phyloP scores from a whole-genome alignment of 441 rosid species.

The Pelargonium citronellum region DNA sequence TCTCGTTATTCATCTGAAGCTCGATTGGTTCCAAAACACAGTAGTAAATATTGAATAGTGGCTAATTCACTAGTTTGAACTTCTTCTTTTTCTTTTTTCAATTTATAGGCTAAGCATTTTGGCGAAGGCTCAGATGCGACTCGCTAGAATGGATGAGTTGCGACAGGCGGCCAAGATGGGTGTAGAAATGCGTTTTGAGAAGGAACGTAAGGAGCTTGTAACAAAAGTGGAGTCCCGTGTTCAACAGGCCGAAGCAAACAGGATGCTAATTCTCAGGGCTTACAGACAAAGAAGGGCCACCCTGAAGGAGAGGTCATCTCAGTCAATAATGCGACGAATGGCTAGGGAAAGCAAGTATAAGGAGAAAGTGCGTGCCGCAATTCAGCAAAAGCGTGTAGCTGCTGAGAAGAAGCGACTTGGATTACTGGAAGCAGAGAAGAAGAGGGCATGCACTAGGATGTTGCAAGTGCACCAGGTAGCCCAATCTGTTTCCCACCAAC shows the following conservation, averaged over 20 bases:
- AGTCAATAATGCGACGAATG: conserved; percentile 69
- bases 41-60: neutral
- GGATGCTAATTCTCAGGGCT: conserved; percentile 83
- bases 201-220: conserved; percentile 80
- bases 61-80: neutral
- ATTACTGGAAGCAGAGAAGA: conserved; percentile 85
- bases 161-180: conserved; percentile 89
- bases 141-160: conserved; percentile 77
- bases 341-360: conserved; percentile 82
- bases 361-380: conserved; percentile 75
- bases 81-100: neutral
- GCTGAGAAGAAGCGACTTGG: conserved; percentile 90
- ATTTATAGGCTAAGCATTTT: conserved; percentile 62
- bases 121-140: conserved; percentile 72
- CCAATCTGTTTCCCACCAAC: conserved; percentile 61
- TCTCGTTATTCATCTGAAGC: neutral
- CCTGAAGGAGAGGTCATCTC: conserved; percentile 74
- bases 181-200: conserved; percentile 66
- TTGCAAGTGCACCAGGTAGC: conserved; percentile 68
- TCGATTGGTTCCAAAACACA: neutral
- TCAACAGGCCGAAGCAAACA: conserved; percentile 84
- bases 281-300: conserved; percentile 66
- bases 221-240: conserved; percentile 71
- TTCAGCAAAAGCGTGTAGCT: conserved; percentile 80
- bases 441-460: conserved; percentile 71